A percentile compares a stretch with the other conserved stretches of the same genome.
Evolutionary conservation across 1,284 basidiomycete genomes (phyloP).

Genomic region (Tausonia pullulans): DNA sequence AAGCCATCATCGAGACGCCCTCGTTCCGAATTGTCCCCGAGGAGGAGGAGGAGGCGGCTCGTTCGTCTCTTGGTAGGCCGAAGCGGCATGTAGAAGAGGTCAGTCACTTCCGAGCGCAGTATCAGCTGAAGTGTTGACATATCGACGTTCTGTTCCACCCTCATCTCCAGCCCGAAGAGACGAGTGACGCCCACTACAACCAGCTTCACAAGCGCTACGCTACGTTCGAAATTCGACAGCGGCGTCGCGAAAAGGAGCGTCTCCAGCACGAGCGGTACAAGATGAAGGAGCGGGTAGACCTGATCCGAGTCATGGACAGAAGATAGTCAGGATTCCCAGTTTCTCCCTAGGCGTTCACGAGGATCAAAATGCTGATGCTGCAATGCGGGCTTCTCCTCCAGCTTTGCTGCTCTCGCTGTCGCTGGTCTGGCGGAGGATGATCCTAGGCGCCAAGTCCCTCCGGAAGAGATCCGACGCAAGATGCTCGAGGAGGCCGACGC

Average conservation of each 20-base stretch:
- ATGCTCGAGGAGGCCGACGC: conserved; percentile 10
- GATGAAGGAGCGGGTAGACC: conserved; percentile 8
- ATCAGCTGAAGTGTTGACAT: no score
- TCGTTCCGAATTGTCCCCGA: not conserved
- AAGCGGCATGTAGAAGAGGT: not conserved
- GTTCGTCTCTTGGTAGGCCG: no score
- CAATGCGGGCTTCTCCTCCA: no score
- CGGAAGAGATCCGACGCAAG: conserved; percentile 5
- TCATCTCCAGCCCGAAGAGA: not conserved
- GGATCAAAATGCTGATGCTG: no score
- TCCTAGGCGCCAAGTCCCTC: not conserved
- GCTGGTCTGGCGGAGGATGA: no score
- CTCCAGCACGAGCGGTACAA: conserved; percentile 13
- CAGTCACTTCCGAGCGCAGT: not conserved
- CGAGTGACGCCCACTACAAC: conserved; percentile 9
- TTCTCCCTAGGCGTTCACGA: no score
- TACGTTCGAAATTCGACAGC: conserved; percentile 10
- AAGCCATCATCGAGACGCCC: conserved; percentile 4
- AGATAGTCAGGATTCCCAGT: not conserved
- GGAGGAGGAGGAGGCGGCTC: not conserved
- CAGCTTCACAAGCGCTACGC: conserved; percentile 11
- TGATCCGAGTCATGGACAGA: conserved; percentile 5
- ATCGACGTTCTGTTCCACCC: not conserved
- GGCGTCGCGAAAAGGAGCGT: conserved; percentile 7
- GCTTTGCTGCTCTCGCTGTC: no score